Conservation (phyloP, 139 green algal species). For the Chlorella sp. region DNA sequence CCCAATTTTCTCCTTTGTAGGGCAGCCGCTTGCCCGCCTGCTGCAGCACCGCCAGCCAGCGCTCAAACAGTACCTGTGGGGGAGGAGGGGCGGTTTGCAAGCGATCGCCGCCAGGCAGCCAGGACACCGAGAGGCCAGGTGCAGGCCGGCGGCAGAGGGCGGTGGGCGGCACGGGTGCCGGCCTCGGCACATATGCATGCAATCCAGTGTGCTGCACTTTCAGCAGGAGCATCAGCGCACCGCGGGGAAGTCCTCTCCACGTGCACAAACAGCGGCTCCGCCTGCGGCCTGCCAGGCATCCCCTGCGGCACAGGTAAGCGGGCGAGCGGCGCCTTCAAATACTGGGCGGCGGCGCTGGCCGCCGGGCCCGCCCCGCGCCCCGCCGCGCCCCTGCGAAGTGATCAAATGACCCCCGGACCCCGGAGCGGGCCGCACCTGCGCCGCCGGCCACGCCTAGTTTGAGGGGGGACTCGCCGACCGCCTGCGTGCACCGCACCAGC, state of each 20-base stretch:
- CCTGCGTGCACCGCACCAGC: neutral
- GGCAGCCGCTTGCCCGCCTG: slow-evolving; percentile 1
- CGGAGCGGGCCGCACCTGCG: neutral
- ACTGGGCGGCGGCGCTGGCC: neutral
- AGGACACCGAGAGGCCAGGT: too few species aligned
- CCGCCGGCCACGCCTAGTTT: neutral
- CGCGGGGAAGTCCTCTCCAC: neutral
- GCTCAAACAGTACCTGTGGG: neutral
- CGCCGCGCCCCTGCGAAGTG: neutral
- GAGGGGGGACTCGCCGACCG: neutral
- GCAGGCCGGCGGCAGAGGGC: too few species aligned
- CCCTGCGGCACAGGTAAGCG: neutral
- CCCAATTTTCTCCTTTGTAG: slow-evolving; percentile 11
- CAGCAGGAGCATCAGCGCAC: neutral
- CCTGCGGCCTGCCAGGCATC: neutral
- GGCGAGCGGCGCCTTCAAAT: neutral
- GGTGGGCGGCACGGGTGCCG: neutral
- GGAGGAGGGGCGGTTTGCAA: too few species aligned
- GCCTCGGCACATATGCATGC: too few species aligned
- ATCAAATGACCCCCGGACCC: neutral
- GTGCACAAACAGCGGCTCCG: neutral
- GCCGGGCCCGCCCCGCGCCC: neutral
- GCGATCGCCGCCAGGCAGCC: too few species aligned
- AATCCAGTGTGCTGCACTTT: too few species aligned
- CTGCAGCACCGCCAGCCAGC: slow-evolving; percentile 23